A percentile compares a stretch with the other conserved stretches of the same genome.
Evolutionary conservation across 1,139 yeast species (phyloP).

Genomic region (Torulaspora pretoriensis): DNA sequence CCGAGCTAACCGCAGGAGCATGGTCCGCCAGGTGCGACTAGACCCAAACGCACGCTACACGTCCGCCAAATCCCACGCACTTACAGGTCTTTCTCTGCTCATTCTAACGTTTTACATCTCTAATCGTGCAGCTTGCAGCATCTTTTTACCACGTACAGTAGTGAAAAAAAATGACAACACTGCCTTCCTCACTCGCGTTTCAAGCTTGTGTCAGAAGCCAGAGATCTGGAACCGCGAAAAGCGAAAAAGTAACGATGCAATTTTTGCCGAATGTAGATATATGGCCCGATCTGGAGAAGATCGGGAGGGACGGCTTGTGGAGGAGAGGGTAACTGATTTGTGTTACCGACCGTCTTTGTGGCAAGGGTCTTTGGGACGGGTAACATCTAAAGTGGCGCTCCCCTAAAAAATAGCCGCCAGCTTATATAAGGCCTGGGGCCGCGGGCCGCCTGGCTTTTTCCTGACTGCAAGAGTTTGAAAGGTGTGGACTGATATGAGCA

Average conservation of each 20-base stretch:
- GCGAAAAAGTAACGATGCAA: not conserved
- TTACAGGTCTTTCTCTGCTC: not conserved
- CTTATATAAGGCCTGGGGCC: not conserved
- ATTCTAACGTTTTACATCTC: not conserved
- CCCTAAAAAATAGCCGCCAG: slow-evolving; percentile 5
- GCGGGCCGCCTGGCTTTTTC: not conserved
- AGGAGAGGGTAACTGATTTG: not conserved
- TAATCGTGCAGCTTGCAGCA: not conserved
- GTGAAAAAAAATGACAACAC: not conserved
- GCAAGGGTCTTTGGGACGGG: not conserved
- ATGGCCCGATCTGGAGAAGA: slow-evolving; percentile 1
- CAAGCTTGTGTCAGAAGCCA: not conserved
- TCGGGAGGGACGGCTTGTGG: not conserved
- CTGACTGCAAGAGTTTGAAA: not conserved
- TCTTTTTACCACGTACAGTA: not conserved
- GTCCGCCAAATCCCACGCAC: slow-evolving; percentile 2
- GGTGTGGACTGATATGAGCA: not conserved
- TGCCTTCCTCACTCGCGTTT: not conserved
- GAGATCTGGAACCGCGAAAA: slow-evolving; percentile 2
- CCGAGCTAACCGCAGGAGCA: slow-evolving; percentile 1
- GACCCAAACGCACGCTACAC: slow-evolving; percentile 1
- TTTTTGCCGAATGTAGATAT: not conserved
- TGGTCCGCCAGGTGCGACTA: not conserved
- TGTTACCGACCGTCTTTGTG: slow-evolving; percentile 1
- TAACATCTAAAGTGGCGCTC: not conserved